Evolutionary conservation across 176 grass and related monocot genomes (phyloP).

Genomic region (Pharus latifolius): DNA sequence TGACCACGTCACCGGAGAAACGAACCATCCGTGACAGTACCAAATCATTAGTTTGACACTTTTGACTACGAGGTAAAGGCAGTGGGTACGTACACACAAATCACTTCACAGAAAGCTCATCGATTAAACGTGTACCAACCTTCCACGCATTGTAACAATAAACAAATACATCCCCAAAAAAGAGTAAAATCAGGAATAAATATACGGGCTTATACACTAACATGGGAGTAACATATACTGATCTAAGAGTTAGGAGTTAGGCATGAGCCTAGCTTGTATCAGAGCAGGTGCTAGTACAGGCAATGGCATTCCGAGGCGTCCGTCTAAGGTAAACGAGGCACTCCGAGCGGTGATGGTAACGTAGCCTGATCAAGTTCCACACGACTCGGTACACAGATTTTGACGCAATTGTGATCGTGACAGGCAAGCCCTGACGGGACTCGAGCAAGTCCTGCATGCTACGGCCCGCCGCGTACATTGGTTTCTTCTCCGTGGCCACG

Average conservation of each 20-base stretch:
- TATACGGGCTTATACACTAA: too few species aligned
- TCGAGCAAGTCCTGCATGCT: conserved; percentile 79
- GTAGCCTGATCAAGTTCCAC: conserved; percentile 38
- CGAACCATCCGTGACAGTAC: not conserved
- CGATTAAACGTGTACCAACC: too few species aligned
- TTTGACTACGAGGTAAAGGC: too few species aligned
- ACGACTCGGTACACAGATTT: conserved; percentile 46
- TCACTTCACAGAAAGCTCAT: too few species aligned
- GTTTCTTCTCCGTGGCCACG: conserved; percentile 60
- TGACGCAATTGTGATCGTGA: conserved; percentile 40
- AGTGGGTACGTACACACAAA: too few species aligned
- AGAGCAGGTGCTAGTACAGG: conserved; percentile 38
- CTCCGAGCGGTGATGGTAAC: conserved; percentile 41
- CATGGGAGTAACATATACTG: too few species aligned
- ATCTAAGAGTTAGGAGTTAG: too few species aligned
- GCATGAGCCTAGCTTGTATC: conserved; percentile 6
- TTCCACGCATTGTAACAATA: too few species aligned
- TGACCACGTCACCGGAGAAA: conserved; percentile 24
- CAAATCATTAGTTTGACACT: not conserved
- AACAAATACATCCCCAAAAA: too few species aligned
- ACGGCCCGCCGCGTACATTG: conserved; percentile 77
- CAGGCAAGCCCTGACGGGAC: conserved; percentile 38
- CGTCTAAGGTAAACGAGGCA: conserved; percentile 51
- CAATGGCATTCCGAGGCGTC: conserved; percentile 9
- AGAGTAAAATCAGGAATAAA: too few species aligned